Conservation (phyloP, 1,284 basidiomycete species). For the Phylloporus sp. region DNA sequence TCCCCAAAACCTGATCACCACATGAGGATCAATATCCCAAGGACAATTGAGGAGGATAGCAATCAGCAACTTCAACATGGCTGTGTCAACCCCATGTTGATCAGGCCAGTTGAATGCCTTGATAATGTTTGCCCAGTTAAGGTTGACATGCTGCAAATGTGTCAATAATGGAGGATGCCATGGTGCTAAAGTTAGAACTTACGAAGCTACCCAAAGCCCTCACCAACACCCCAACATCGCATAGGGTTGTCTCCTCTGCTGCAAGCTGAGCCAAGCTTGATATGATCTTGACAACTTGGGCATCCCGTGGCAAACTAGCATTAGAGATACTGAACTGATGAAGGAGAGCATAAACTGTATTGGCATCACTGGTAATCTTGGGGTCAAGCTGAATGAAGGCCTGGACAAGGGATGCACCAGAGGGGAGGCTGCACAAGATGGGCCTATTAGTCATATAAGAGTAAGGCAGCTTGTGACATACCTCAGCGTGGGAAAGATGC, state of each 20-base stretch:
- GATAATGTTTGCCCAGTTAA: slow-evolving; percentile 83
- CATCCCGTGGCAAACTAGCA: slow-evolving; percentile 67
- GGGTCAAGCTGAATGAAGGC: slow-evolving; percentile 74
- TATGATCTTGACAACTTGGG: slow-evolving; percentile 71
- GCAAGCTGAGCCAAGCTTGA: slow-evolving; percentile 67
- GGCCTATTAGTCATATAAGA: slow-evolving; percentile 19
- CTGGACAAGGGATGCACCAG: slow-evolving; percentile 71
- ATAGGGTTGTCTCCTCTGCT: slow-evolving; percentile 68
- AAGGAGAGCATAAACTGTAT: slow-evolving; percentile 69
- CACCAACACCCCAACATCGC: slow-evolving; percentile 80
- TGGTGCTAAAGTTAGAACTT: slow-evolving; percentile 38
- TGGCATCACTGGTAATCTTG: slow-evolving; percentile 74
- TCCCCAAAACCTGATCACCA: slow-evolving; percentile 81
- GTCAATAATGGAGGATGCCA: slow-evolving; percentile 20
- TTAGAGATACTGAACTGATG: slow-evolving; percentile 75
- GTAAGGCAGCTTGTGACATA: slow-evolving; percentile 34
- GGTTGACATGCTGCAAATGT: slow-evolving; percentile 52
- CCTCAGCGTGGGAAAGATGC: slow-evolving; percentile 62
- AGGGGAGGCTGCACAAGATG: slow-evolving; percentile 53
- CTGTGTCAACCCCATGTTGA: slow-evolving; percentile 80
- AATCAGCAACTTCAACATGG: slow-evolving; percentile 80
- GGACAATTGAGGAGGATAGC: slow-evolving; percentile 77
- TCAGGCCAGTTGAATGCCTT: slow-evolving; percentile 80
- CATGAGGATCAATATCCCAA: slow-evolving; percentile 70
- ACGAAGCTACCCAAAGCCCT: slow-evolving; percentile 71